Evolutionary conservation across 169 alveolate species (phyloP).

Genomic region (Eimeria necatrix): DNA sequence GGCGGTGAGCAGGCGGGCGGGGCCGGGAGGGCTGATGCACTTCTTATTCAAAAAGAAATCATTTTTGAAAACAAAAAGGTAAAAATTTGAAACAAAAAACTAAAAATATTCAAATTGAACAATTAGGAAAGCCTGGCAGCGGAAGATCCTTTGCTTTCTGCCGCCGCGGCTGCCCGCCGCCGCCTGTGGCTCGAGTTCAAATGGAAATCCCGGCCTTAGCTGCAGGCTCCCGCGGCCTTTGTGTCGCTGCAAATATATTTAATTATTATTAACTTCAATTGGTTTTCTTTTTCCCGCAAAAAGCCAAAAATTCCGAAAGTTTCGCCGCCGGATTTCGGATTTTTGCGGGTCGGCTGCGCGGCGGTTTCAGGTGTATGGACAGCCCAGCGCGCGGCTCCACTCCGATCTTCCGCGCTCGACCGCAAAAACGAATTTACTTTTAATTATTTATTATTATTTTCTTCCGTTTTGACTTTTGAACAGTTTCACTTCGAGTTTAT

Average conservation of each 20-base stretch:
- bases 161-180: background rate
- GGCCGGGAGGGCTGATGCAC: conserved; percentile 6
- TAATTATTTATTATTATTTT: background rate
- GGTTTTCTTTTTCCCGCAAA: background rate
- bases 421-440: background rate
- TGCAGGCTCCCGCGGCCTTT: background rate
- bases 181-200: no score
- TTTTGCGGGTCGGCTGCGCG: no score
- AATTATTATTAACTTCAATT: background rate
- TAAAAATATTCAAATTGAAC: background rate
- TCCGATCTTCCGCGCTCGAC: background rate
- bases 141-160: background rate
- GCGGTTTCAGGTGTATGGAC: conserved; percentile 51
- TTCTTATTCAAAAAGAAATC: background rate
- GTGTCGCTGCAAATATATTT: background rate
- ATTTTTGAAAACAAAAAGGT: background rate
- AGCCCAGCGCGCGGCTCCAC: background rate
- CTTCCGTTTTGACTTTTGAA: no score
- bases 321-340: background rate
- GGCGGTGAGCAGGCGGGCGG: background rate
- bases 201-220: background rate
- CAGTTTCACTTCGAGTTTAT: background rate
- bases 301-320: background rate
- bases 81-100: background rate
- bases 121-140: background rate